Base-by-base conservation (phyloP, 768 basidiomycete species). In the Phlebiopsis flavidoalba region DNA sequence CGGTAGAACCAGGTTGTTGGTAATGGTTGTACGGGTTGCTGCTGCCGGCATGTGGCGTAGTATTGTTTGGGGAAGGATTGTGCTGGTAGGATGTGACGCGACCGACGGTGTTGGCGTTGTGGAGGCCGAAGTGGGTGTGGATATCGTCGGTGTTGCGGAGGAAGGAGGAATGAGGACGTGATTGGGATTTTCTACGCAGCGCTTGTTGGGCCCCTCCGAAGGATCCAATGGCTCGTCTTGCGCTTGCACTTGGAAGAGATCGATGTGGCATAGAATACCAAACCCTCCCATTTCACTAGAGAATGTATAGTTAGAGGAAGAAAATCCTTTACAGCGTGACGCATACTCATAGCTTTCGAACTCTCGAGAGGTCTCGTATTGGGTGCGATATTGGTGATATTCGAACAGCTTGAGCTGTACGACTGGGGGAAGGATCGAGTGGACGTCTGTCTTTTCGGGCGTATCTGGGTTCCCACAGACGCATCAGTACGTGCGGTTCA, bases 191-290 rank as follows among this genome's bases (percentile, higher is more conserved):
- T 17, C 33, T 19, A 33, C 53, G 51, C 17, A n/a, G n/a, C 59
- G 52, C 46, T 60, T 60, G 17, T 55, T 43, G 10, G 51, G 51
- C 3, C 36, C 43, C 35, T 48, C 37, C 6, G 53, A 26, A 2
- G 59, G 59, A 35, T 53, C 21, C 0, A 57, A 12, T 36, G 54
- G 21, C 17, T 54, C 55, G 36, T 65, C 65, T 35, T 61, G 53
- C 3, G 57, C 31, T 1, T 69, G 67, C 1, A 89, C 81, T 4
- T 85, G 86, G 63, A 89, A 89, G 17, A 93, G 76, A 72, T 92
- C 91, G 45, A 89, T 88, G 2, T 86, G 88, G 71, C 91, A 91
- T 15, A 93, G 70, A 12, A 91, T 76, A 1, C 90, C 91, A 33
- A 83, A 47, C 0, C 53, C 46, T 33, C 47, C 59, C 19, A 61